Conservation (phyloP, 306 rosid species). For the Mimosa bimucronata region DNA sequence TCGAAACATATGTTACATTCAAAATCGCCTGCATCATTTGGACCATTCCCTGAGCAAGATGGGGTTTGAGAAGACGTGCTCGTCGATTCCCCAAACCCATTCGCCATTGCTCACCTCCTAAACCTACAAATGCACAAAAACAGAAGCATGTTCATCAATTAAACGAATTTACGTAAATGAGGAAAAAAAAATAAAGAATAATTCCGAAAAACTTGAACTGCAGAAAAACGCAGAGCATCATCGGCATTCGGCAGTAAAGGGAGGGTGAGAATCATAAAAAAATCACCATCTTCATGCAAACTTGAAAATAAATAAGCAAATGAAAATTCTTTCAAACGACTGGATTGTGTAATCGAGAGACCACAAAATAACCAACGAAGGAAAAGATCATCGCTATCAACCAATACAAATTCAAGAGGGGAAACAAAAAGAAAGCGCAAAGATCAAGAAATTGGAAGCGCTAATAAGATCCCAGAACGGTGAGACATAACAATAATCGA, state of each 20-base stretch:
- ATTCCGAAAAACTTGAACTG: constrained; percentile 27
- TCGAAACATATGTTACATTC: constrained; percentile 98
- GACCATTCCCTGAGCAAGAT: constrained; percentile 51
- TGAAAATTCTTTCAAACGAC: neutral
- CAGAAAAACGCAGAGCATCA: neutral
- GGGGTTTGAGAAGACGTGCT: constrained; percentile 55
- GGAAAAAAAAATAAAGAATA: constrained; percentile 5
- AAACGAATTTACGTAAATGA: neutral
- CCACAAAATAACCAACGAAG: neutral
- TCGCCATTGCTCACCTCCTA: constrained; percentile 50
- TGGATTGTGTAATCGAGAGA: neutral
- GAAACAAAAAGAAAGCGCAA: neutral
- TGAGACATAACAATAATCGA: neutral
- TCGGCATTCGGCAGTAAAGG: neutral
- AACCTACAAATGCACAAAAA: constrained; percentile 4
- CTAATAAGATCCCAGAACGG: neutral
- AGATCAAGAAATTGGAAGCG: constrained; percentile 19
- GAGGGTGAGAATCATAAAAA: neutral
- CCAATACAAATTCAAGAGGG: neutral
- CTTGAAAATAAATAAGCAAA: neutral
- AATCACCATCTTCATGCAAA: neutral
- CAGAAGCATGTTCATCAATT: neutral
- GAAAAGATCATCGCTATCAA: neutral
- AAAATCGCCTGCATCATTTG: constrained; percentile 76
- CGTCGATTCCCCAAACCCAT: constrained; percentile 71